Conservation (phyloP, 164 flowering plant genomes). For the Buxus sempervirens region DNA sequence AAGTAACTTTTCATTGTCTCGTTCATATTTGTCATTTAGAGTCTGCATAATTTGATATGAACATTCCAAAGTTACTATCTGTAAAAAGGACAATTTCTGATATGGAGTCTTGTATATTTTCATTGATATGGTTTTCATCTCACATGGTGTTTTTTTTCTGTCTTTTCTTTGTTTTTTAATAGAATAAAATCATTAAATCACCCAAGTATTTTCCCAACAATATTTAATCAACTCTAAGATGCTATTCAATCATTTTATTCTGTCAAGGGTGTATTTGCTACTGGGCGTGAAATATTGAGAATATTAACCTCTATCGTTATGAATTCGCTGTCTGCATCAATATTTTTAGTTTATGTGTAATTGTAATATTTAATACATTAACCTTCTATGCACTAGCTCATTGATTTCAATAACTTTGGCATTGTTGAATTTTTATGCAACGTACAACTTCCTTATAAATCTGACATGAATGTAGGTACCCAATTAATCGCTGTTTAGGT, state of each 20-base stretch:
- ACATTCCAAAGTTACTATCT: background rate
- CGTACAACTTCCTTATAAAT: background rate
- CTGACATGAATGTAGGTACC: constrained; percentile 40
- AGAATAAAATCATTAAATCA: background rate
- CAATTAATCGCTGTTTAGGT: constrained; percentile 34
- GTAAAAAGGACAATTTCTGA: background rate
- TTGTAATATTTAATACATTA: too few species aligned
- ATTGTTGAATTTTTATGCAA: background rate
- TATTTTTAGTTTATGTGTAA: too few species aligned
- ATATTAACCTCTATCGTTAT: background rate
- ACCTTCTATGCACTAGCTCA: background rate
- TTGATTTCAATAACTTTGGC: background rate
- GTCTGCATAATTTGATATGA: background rate
- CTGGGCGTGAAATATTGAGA: background rate
- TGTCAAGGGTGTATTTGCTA: background rate
- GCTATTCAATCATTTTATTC: background rate
- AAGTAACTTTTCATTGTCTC: constrained; percentile 22
- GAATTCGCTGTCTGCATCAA: background rate
- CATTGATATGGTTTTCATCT: background rate
- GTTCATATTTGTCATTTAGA: background rate
- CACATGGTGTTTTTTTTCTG: too few species aligned
- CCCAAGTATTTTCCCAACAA: background rate
- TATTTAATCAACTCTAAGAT: too few species aligned
- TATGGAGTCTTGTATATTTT: background rate
- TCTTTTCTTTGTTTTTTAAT: too few species aligned